Conservation (phyloP, 495 filamentous ascomycete genomes). For the Achaetomiella virescens region DNA sequence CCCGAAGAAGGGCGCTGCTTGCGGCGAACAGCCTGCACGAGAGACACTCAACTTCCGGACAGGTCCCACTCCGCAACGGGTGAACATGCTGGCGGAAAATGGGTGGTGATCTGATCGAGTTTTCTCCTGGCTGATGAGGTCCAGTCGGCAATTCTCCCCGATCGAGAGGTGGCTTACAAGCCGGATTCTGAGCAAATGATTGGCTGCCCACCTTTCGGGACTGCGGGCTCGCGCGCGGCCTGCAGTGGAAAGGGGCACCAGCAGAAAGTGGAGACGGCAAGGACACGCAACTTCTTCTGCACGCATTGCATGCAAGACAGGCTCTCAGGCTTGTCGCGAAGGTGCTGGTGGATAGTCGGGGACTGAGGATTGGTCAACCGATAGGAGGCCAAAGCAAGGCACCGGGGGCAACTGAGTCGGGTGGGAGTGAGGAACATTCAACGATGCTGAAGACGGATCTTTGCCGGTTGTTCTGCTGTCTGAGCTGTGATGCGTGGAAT, state of each 20-base stretch:
- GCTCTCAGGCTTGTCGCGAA: no score
- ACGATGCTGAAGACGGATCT: no score
- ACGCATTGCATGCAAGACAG: no score
- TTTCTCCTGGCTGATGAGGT: not conserved
- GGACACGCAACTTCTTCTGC: no score
- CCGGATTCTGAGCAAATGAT: not conserved
- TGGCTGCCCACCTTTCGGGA: constrained; percentile 1
- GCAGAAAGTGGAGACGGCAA: not conserved
- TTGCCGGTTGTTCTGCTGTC: not conserved
- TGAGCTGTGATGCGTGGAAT: not conserved
- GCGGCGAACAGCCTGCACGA: no score
- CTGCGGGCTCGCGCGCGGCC: not conserved
- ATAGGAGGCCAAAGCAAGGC: no score
- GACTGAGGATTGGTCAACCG: no score
- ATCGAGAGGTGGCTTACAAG: not conserved
- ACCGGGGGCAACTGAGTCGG: no score
- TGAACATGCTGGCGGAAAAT: not conserved
- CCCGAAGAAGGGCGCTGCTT: not conserved
- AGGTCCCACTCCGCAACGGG: not conserved
- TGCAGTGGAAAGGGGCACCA: constrained; percentile 16
- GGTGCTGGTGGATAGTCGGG: no score
- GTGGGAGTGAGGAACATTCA: no score
- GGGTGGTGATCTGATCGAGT: no score
- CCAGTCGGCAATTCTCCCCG: not conserved
- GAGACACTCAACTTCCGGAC: no score